phyloP scores from a whole-genome alignment of 176 grass and related monocot species.

The Typha latifolia region DNA sequence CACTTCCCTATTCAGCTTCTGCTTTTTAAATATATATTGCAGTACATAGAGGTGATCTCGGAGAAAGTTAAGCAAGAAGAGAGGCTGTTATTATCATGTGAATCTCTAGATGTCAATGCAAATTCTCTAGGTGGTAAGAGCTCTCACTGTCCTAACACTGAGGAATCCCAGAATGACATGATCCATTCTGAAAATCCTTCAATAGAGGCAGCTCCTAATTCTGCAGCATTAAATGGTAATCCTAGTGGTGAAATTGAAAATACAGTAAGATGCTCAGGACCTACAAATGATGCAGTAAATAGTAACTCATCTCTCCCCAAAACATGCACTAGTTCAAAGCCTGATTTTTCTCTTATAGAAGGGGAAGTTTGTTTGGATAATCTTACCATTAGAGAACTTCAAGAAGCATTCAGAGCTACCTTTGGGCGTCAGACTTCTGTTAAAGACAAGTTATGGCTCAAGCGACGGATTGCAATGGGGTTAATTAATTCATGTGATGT shows the following conservation, averaged over 20 bases:
- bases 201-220: slow-evolving; percentile 38
- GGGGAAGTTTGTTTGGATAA: slow-evolving; percentile 79
- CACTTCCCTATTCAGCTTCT: neutral
- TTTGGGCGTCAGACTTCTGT: slow-evolving; percentile 93
- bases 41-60: slow-evolving; percentile 25
- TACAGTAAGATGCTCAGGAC: slow-evolving; percentile 43
- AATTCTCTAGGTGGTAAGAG: slow-evolving; percentile 16
- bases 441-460: slow-evolving; percentile 99
- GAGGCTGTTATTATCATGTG: slow-evolving; percentile 27
- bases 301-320: slow-evolving; percentile 42
- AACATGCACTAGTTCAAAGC: slow-evolving; percentile 39
- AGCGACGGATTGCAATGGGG: slow-evolving; percentile 87
- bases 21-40: slow-evolving; percentile 15
- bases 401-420: slow-evolving; percentile 82
- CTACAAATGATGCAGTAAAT: slow-evolving; percentile 26
- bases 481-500: slow-evolving; percentile 78
- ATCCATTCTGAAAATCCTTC: slow-evolving; percentile 44
- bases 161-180: slow-evolving; percentile 21
- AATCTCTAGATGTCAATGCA: slow-evolving; percentile 33
- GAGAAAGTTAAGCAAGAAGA: slow-evolving; percentile 44
- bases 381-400: slow-evolving; percentile 90
- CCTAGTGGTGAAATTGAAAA: slow-evolving; percentile 56
- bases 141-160: slow-evolving; percentile 19
- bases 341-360: slow-evolving; percentile 82
- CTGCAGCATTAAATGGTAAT: slow-evolving; percentile 43